Evolutionary conservation across 108 stramenopile genomes (phyloP), one percentile per base, ranked within the genome.

Genomic region (Chaetoceros tenuissimus): DNA sequence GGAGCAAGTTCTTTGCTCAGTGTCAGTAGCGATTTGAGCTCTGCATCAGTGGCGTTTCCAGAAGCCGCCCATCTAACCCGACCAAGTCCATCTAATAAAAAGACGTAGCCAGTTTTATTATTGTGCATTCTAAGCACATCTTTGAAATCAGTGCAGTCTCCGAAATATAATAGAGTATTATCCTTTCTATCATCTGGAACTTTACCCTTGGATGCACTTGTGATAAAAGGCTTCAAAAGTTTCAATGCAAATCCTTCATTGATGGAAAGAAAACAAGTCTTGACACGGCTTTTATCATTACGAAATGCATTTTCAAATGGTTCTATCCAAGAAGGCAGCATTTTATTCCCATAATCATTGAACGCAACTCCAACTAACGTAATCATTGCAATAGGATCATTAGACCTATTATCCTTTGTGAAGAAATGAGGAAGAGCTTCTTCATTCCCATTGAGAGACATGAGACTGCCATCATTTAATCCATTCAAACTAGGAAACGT

Each of bases 101-200:
- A 86, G 0, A 88, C 79, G 54, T 82, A 88, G 8, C 81, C 83
- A 7, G 85, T 77, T 65, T 84, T 77, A 40, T 75, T 79, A 71
- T 92, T 92, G 68, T 92, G 91, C 80, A 85, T 85, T 7, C 91
- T 59, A 47, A 92, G 57, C 3, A 73, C 47, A 59, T 92, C 84
- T 21, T 75, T 64, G 70, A 82, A 84, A 55, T 80, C 71, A 16
- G 57, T 50, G 25, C 62, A 50, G 27, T n/a, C 57, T 26, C 90
- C 86, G 73, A 84, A 92, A 58, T 75, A 84, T 17, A 86, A 47
- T 18, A 88, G 67, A 16, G 85, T 88, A 18, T 31, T 77, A 19
- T 60, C 66, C 31, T 82, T 81, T 26, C 85, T 70, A 24, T 69
- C 53, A n/a, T 46, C 46, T 29, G 78, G 80, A 2, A 83, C 80